These are phyloP conservation scores for Aaosphaeria pasadenensis DNA, from an alignment of 2,329 filamentous ascomycete species.

Conservation along the genomic window DNA sequence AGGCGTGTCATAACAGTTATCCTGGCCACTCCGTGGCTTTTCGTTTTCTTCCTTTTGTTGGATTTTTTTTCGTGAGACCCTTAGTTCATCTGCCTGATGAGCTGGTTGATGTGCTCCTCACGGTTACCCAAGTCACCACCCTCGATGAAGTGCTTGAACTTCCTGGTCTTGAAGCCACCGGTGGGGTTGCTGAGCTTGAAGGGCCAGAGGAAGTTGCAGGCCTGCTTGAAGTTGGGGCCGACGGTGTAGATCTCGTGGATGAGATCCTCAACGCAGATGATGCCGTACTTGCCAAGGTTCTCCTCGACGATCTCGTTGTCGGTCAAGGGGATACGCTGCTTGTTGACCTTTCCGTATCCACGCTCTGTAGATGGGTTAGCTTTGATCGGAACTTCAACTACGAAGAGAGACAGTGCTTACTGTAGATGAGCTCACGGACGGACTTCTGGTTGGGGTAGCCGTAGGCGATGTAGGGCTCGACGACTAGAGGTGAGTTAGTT, in stretches of 20 bases:
- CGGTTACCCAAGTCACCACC: conserved; percentile 98
- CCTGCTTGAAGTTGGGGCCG: conserved; percentile 92
- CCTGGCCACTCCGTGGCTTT: too few species aligned
- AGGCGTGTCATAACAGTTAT: too few species aligned
- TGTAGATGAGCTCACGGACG: conserved; percentile 99
- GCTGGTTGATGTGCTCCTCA: conserved; percentile 94
- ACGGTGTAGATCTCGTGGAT: conserved; percentile 75
- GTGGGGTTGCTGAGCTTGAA: conserved; percentile 99
- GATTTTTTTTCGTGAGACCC: not conserved
- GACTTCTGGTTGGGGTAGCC: conserved; percentile 99
- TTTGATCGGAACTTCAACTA: conserved; percentile 55
- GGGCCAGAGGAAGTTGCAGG: conserved; percentile 98
- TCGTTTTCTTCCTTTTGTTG: too few species aligned
- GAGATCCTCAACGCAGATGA: conserved; percentile 98
- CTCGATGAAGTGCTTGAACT: conserved; percentile 99
- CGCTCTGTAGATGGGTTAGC: conserved; percentile 46
- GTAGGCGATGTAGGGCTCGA: conserved; percentile 99
- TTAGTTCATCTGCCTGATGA: conserved; percentile 99
- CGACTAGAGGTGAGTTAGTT: conserved; percentile 45
- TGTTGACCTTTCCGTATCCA: conserved; percentile 97
- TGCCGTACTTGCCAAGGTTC: conserved; percentile 92
- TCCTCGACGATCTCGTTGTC: conserved; percentile 98
- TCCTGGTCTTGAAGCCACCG: conserved; percentile 91
- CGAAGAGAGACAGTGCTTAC: conserved; percentile 65
- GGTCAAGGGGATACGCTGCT: conserved; percentile 93